phyloP scores from a whole-genome alignment of 176 grass and related monocot species.

The Aechmea fasciata region DNA sequence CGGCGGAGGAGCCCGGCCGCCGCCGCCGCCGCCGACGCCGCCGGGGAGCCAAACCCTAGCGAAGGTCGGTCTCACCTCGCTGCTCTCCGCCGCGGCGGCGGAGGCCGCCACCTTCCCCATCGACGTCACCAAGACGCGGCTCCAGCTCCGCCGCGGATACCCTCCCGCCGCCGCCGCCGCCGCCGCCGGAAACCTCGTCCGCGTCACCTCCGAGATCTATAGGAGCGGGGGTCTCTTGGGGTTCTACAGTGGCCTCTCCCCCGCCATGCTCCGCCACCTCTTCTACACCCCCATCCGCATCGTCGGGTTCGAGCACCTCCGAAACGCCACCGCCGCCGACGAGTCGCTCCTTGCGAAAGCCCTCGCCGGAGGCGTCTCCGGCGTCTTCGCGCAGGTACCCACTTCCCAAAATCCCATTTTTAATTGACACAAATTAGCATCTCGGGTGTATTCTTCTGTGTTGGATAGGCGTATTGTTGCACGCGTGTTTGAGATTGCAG shows the following conservation, averaged over 20 bases:
- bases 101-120: slow-evolving; percentile 73
- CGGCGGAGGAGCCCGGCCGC: neutral
- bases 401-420: neutral
- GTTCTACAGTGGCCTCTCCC: slow-evolving; percentile 58
- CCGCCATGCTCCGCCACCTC: slow-evolving; percentile 67
- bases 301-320: slow-evolving; percentile 65
- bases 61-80: slow-evolving; percentile 49
- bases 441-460: neutral
- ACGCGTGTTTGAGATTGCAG: neutral
- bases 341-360: slow-evolving; percentile 45
- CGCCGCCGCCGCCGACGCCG: slow-evolving; percentile 15
- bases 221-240: slow-evolving; percentile 33
- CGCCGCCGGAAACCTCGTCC: slow-evolving; percentile 21
- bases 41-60: slow-evolving; percentile 18
- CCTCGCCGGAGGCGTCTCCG: slow-evolving; percentile 56
- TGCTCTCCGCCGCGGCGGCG: slow-evolving; percentile 45
- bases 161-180: neutral
- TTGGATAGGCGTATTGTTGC: neutral
- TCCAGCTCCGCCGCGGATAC: slow-evolving; percentile 43
- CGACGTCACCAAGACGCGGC: slow-evolving; percentile 65
- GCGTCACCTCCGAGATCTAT: slow-evolving; percentile 51
- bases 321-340: slow-evolving; percentile 23
- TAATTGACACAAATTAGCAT: neutral
- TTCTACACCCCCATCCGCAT: slow-evolving; percentile 77
- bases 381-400: slow-evolving; percentile 57